Evolutionary conservation across 208 protist species (phyloP).

Genomic region (Tritrichomonas musculus): DNA sequence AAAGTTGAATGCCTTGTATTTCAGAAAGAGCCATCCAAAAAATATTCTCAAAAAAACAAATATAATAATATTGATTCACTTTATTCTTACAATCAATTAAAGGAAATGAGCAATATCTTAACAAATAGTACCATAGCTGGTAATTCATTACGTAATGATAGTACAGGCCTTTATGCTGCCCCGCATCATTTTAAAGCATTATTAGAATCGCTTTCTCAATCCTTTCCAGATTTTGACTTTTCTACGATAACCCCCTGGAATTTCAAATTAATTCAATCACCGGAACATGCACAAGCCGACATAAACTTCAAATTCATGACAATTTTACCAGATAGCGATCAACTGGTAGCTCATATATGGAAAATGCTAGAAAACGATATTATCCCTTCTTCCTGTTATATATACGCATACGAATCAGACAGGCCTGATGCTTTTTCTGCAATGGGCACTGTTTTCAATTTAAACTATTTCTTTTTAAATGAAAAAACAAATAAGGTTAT

Average conservation of each 20-base stretch:
- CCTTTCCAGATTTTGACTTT: conserved; percentile 24
- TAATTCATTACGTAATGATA: too few species aligned
- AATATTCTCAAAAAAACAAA: too few species aligned
- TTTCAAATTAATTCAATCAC: not conserved
- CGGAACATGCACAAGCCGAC: not conserved
- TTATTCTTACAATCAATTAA: too few species aligned
- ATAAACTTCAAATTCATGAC: not conserved
- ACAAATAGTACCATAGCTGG: too few species aligned
- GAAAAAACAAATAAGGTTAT: not conserved
- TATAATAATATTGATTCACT: too few species aligned
- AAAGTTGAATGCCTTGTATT: too few species aligned
- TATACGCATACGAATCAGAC: not conserved
- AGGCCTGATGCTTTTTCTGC: not conserved
- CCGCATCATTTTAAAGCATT: too few species aligned
- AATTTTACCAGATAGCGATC: not conserved
- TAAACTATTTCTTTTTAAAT: not conserved
- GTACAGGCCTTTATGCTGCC: too few species aligned
- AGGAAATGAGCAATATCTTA: too few species aligned
- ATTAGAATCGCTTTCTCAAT: too few species aligned
- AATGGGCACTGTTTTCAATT: not conserved
- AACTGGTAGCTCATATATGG: not conserved
- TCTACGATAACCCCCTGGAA: too few species aligned
- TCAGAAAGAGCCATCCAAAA: too few species aligned
- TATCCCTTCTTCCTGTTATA: not conserved
- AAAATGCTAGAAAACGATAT: not conserved